Evolutionary conservation across 108 stramenopile species (phyloP), one percentile per base, ranked within the genome.

Genomic region (Bacterosira constricta): DNA sequence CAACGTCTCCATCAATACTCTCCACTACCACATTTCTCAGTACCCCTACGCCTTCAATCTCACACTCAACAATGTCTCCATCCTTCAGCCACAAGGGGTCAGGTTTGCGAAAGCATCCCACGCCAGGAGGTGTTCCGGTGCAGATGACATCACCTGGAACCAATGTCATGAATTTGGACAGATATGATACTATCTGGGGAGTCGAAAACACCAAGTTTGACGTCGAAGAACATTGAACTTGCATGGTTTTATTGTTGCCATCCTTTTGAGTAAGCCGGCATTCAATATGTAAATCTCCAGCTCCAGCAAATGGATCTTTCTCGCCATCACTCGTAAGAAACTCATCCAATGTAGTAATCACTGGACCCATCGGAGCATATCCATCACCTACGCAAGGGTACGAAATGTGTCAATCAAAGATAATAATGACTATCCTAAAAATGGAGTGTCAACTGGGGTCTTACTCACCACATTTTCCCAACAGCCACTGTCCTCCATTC

Each of bases 81-180:
- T 72, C 62, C 30, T 63, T 42, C 34, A 88, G 66, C 85, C 83
- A 88, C 41, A 77, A 50, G 1, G 83, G 87, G 9, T 80, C 73
- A 7, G 87, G 87, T 42, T 84, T 84, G 11, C 85, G 76, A 75
- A 85, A 85, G 46, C 84, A 85, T 27, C 87, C 87, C 10, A 88
- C 87, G 13, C 87, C 87, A 4, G 85, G 87, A 21, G 87, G 87
- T 25, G 87, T 88, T 13, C 87, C 87, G 17, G 87, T 88, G 27
- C 80, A 79, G 59, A 88, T 84, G 6, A 84, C 62, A 66, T 88
- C 87, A n/a, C 87, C 87, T 1, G 87, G 77, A 39, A 75, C 41
- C 34, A 88, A 66, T 7, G 87, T 88, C 72, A 82, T 71, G 62
- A 88, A 88, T 50, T 81, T 77, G 17, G 87, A 85, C 3, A 85